Evolutionary conservation across 2,329 filamentous ascomycete species (phyloP), one percentile per base, ranked within the genome.

Genomic region (Pestalotiopsis sp.): DNA sequence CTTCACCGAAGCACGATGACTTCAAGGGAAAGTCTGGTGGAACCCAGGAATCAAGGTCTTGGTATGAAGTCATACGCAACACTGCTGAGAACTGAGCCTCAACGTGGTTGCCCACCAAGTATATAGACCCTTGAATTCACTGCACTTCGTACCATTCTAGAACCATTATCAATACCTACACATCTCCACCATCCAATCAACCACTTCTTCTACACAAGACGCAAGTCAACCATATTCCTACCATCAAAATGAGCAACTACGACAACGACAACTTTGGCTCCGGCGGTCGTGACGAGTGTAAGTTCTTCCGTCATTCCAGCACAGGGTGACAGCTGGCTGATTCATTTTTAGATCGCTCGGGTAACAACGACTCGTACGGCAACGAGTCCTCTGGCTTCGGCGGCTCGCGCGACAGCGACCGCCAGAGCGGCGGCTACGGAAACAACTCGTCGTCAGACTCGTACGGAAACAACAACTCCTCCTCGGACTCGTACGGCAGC

Each of bases 191-290:
- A 59, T 0, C 3, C 27, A n/a, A 59, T 6, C 25, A 36, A 41
- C 1, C n/a, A 23, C 14, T 31, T 38, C 1, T 14, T 36, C 12
- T 25, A 36, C 61, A n/a, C 13, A 20, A 36, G 20, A 52, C 36
- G 25, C 20, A 52, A 45, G 38, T 23, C 38, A 17, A n/a, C 38
- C 12, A 64, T 6, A 36, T 38, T n/a, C 9, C 31, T 36, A 36
- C 9, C 17, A 52, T 57, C 64, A 66, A 56, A 58, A 66, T 66
- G 64, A 66, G 52, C 64, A 36, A 23, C 27, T 66, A 66, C 64
- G 49, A 58, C 41, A 66, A 66, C 64, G 36, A 66, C 64, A 23
- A 38, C 14, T 31, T 13, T 27, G 64, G 52, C n/a, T 57, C 45
- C 49, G 20, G 41, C 49, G 41, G 64, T 25, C 45, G 64, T 58